Evolutionary conservation across 2,329 filamentous ascomycete genomes (phyloP).

Genomic region (Colletotrichum camelliae): DNA sequence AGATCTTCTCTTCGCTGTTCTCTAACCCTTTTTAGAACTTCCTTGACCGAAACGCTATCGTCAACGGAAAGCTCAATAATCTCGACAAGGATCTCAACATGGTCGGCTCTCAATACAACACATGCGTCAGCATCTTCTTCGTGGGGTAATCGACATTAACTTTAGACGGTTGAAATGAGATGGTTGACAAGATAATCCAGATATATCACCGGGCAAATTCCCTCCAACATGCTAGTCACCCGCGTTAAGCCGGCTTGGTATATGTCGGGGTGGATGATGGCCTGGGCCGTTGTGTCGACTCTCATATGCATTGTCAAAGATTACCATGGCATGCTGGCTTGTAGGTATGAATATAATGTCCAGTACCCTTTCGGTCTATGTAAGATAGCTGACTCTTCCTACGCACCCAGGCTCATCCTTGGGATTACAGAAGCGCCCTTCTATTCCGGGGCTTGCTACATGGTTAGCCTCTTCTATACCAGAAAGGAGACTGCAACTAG

Average conservation of each 20-base stretch:
- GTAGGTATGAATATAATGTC: not conserved
- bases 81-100: conserved; percentile 33
- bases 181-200: conserved; percentile 5
- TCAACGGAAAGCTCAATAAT: conserved; percentile 30
- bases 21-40: not conserved
- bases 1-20: rapidly evolving
- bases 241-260: conserved; percentile 25
- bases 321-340: conserved; percentile 8
- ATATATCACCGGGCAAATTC: conserved; percentile 25
- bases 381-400: not conserved
- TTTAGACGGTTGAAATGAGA: not conserved
- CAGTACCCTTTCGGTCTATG: not conserved
- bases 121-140: conserved; percentile 22
- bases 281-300: conserved; percentile 9
- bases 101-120: conserved; percentile 31
- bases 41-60: conserved; percentile 34
- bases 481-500: conserved; percentile 27
- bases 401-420: not conserved
- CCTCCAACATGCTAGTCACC: conserved; percentile 37
- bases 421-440: conserved; percentile 20
- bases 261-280: conserved; percentile 17
- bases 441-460: conserved; percentile 20
- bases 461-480: conserved; percentile 21
- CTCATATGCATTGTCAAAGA: conserved; percentile 9
- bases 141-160: not conserved